Percentiles rank a stretch among this genome's conserved stretches.
These are phyloP conservation scores for Leccinum proliferum DNA, from an alignment of 1,284 basidiomycete genomes.

Conservation along the genomic window DNA sequence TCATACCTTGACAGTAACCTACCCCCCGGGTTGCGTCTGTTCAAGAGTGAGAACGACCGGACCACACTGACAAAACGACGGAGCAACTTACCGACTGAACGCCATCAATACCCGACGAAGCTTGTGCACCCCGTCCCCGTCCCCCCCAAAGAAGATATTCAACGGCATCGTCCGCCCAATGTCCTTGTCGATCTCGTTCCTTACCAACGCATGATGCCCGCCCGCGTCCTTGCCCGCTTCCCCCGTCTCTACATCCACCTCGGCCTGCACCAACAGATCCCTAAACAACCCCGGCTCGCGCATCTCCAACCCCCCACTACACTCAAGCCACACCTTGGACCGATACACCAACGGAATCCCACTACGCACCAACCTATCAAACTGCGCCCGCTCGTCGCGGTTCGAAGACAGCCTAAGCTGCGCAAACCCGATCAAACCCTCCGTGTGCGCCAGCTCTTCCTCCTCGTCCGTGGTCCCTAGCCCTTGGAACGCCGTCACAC, in stretches of 20 bases:
- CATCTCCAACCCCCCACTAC: slow-evolving; percentile 87
- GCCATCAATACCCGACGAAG: slow-evolving; percentile 85
- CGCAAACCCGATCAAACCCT: slow-evolving; percentile 83
- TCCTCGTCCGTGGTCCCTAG: slow-evolving; percentile 57
- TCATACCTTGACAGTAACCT: slow-evolving; percentile 94
- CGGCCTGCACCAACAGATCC: slow-evolving; percentile 47
- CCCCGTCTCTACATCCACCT: slow-evolving; percentile 29
- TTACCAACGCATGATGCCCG: slow-evolving; percentile 44
- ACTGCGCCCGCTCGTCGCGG: slow-evolving; percentile 73
- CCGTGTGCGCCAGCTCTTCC: slow-evolving; percentile 67
- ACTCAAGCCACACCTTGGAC: slow-evolving; percentile 88
- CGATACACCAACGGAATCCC: slow-evolving; percentile 91
- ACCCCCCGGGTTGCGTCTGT: slow-evolving; percentile 77
- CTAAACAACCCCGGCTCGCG: slow-evolving; percentile 89
- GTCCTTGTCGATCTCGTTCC: slow-evolving; percentile 90
- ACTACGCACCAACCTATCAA: slow-evolving; percentile 71
- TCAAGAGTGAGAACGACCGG: neutral
- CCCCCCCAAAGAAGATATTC: slow-evolving; percentile 95
- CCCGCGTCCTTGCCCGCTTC: slow-evolving; percentile 14
- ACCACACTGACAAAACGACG: neutral
- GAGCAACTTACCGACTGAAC: slow-evolving; percentile 73
- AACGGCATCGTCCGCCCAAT: slow-evolving; percentile 92
- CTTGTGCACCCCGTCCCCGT: slow-evolving; percentile 92
- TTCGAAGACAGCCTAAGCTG: slow-evolving; percentile 75
- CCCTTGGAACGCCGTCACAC: slow-evolving; percentile 54